Conservation (phyloP, 768 basidiomycete genomes). For the Boletus speciosus region DNA sequence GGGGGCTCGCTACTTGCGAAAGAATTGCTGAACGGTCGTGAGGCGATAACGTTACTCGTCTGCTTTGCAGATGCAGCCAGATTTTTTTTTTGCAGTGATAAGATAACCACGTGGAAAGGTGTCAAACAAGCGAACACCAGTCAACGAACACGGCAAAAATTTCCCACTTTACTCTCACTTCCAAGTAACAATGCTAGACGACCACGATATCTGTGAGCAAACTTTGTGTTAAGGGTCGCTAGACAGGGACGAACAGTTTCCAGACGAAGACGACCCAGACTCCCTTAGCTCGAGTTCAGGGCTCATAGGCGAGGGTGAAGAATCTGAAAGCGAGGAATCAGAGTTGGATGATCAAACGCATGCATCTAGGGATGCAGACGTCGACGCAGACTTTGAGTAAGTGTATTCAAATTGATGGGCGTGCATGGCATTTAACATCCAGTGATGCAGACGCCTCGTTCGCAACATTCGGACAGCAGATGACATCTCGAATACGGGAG, state of each 20-base stretch:
- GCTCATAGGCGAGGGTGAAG: not conserved
- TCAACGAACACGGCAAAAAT: not conserved
- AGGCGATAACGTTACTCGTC: no score
- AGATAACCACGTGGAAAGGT: no score
- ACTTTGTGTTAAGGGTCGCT: constrained; percentile 52
- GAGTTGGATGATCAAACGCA: not conserved
- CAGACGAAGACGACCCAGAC: constrained; percentile 9
- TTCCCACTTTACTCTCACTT: not conserved
- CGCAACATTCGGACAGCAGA: constrained; percentile 53
- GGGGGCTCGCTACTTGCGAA: no score
- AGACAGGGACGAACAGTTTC: constrained; percentile 33
- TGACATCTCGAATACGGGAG: constrained; percentile 30
- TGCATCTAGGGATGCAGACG: constrained; percentile 13
- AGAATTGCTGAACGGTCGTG: no score
- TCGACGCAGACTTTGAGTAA: constrained; percentile 24
- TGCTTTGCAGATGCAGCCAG: no score
- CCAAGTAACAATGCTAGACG: constrained; percentile 11
- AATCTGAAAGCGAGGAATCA: not conserved
- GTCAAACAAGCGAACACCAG: not conserved
- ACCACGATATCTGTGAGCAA: constrained; percentile 18
- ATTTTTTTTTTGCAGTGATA: no score
- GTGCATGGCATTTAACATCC: not conserved
- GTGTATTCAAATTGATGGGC: not conserved
- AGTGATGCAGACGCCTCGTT: constrained; percentile 55
- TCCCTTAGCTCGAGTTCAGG: constrained; percentile 5